Base-by-base conservation (phyloP, 1,284 basidiomycete species). In the Moesziomyces aphidis region DNA sequence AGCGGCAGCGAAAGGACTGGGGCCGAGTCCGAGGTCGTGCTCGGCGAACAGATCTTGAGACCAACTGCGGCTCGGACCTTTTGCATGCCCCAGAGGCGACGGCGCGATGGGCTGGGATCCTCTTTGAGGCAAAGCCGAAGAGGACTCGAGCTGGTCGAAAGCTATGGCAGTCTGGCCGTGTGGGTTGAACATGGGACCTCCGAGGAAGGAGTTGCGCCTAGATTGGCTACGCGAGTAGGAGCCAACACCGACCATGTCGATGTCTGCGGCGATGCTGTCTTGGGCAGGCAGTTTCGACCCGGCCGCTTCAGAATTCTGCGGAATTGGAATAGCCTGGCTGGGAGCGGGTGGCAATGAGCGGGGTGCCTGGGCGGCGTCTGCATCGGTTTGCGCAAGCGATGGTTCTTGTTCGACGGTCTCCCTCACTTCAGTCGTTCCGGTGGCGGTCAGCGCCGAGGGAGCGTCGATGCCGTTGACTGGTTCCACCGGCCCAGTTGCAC, bases 231-330 rank as follows among this genome's bases (percentile, higher is more conserved):
- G 61, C 5, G 62, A 67, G 47, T 44, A 78, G 17, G 78, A 79
- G 22, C 78, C 78, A 19, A 79, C 59, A 19, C 78, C 78, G 9
- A 71, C 78, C 78, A 79, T 79, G 48, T 61, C 53, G 23, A 48
- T 4, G 1, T 34, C n/a, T 23, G 59, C 54, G 4, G 23, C 22
- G 4, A 50, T 34, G 22, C 10, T 46, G 8, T 39, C 23, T 13
- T 52, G 39, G 17, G 61, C 50, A 13, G 47, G 17, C 2, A 17
- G 1, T 6, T 39, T 19, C n/a, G 22, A 17, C 7, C 4, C 2
- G 7, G 17, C n/a, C 24, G 51, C 13, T 22, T 21, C 21, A 4
- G 31, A 5, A 5, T 8, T 44, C 17, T 26, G n/a, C 3, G 51
- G 46, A 17, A 55, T 36, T 3, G 65, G 42, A 3, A 57, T 48